These are phyloP conservation scores for Onygenales sp. DNA, from an alignment of 2,329 filamentous ascomycete genomes.

Conservation along the genomic window DNA sequence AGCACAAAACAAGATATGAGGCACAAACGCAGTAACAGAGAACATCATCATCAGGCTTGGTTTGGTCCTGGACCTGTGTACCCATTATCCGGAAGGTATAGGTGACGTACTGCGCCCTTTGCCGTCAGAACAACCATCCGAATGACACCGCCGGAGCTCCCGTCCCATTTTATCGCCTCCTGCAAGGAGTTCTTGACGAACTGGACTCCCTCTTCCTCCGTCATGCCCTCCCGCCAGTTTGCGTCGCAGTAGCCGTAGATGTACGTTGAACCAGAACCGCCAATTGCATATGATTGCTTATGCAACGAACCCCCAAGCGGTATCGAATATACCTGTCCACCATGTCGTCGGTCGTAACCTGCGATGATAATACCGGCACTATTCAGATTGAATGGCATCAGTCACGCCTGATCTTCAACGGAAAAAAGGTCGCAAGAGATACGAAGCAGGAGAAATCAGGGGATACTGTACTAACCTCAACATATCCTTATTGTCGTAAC, in stretches of 20 bases:
- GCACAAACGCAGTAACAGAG: constrained; percentile 13
- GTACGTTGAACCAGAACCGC: constrained; percentile 94
- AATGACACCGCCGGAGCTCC: constrained; percentile 95
- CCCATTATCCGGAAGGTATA: constrained; percentile 88
- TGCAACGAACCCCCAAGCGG: constrained; percentile 92
- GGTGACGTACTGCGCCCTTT: constrained; percentile 79
- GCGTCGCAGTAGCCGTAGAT: constrained; percentile 99
- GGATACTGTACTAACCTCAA: constrained; percentile 55
- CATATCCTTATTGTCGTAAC: constrained; percentile 93
- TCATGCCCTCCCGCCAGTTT: constrained; percentile 93
- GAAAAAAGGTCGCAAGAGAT: constrained; percentile 2
- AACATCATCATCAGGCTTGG: constrained; percentile 10
- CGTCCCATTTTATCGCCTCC: constrained; percentile 99
- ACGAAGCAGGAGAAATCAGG: neutral
- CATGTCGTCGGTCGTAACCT: constrained; percentile 92
- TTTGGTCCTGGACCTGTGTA: constrained; percentile 65
- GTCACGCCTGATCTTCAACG: neutral
- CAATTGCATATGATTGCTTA: constrained; percentile 93
- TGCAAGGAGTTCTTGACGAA: constrained; percentile 87
- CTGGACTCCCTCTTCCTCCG: constrained; percentile 75
- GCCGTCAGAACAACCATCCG: constrained; percentile 93
- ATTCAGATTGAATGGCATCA: neutral
- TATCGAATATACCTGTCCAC: constrained; percentile 95
- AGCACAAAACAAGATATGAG: constrained; percentile 10
- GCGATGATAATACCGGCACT: constrained; percentile 97